Base-by-base conservation (phyloP, 1,284 basidiomycete species). In the Polyporus tsugae region DNA sequence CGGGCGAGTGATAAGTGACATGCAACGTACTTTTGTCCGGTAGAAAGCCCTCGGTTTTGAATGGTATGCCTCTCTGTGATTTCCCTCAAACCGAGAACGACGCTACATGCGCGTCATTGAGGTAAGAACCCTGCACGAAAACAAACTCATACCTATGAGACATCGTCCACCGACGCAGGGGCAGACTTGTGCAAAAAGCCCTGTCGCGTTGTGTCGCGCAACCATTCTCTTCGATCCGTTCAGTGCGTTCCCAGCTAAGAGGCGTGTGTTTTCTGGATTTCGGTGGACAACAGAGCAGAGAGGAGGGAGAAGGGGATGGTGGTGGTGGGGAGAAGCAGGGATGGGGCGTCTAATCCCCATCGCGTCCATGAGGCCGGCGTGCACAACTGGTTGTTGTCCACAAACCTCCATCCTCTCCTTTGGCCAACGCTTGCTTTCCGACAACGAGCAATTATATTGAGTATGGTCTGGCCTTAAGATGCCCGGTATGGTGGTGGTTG, bases 111-210 rank as follows among this genome's bases (percentile, higher is more conserved):
- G 19, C 4, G 2, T n/a, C 19, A 9, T 22, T 49, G n/a, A 60
- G 19, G 5, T 2, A 6, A 33, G 29, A 11, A 25, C 17, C 19
- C 35, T 35, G 9, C 0, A 19, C n/a, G 13, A 22, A 57, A 7
- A 7, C 10, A 49, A 33, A 33, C 38, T 42, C 67, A 2, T 19
- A 72, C 71, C 71, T 59, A 69, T 59, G 7, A 70, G 63, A 25
- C 69, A 72, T n/a, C 69, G 60, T 22, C 63, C 63, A 7, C 65
- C 67, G 2, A 57, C 35, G 36, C 69, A 70, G 1, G 71, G 69
- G 22, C 67, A 72, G 7, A 72, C 65, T 58, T 64, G 68, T 29
- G 65, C 17, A 3, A 72, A 9, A 6, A 59, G 61, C 33, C 29
- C 29, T n/a, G n/a, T n/a, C n/a, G n/a, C n/a, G n/a, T n/a, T n/a